Evolutionary conservation across 805 yeast species (phyloP), one percentile per base, ranked within the genome.

Genomic region (Yamadazyma philogaea): DNA sequence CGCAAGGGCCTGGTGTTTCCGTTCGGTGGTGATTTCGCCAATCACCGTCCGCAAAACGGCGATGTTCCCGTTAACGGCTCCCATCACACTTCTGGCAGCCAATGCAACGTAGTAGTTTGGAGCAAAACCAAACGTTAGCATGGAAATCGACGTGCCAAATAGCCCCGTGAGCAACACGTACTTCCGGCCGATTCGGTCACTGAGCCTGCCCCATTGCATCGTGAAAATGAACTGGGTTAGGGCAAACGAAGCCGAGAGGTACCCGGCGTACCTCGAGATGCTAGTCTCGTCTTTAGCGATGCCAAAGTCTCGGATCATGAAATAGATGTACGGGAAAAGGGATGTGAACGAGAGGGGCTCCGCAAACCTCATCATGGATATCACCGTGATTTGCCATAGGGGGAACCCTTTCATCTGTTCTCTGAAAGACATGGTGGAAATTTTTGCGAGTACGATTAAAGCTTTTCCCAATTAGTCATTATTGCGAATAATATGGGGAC

Each of bases 331-430:
- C 3, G 86, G 86, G 53, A 81, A 79, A 26, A 79, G 57, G 4
- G 84, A 78, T 3, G 84, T 77, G 63, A 79, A 81, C 2, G 84
- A 77, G 16, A 81, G 69, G 1, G 86, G 85, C 54, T 80, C 85
- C 10, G 79, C 69, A 46, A 79, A 74, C 43, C 85, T 62, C 38
- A 79, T 74, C 21, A 72, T 47, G 21, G 66, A 49, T 5, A 66
- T 54, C 43, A 63, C 65, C 26, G 48, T 39, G 57, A 66, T 64
- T 48, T 80, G 84, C 54, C 72, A 61, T 53, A 72, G 63, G 14
- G 85, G 85, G 53, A 80, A 78, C 18, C 78, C 84, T 31, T 54
- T 60, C 64, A 79, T 65, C 52, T 76, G 82, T 46, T 78, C 74
- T 33, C 66, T 58, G 49, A 75, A 74, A 12, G 34, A 18, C 42